phyloP scores from a whole-genome alignment of 768 basidiomycete genomes.

The Cystoderma amianthinum region DNA sequence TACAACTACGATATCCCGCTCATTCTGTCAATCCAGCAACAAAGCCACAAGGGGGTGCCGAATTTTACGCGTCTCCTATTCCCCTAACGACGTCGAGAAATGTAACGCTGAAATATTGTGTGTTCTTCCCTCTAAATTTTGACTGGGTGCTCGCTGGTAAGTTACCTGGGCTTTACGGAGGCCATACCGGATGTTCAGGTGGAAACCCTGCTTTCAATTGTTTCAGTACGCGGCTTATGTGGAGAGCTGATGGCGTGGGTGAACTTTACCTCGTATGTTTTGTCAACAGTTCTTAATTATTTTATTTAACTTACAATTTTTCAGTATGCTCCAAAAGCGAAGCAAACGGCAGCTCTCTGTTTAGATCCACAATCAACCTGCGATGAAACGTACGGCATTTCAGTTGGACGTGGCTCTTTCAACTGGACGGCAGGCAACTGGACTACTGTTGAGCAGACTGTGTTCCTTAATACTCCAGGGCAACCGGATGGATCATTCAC shows the following conservation, averaged over 20 bases:
- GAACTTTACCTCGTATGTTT: conserved; percentile 68
- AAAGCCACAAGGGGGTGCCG: conserved; percentile 61
- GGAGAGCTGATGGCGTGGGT: conserved; percentile 58
- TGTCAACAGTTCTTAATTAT: not conserved
- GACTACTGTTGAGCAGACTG: conserved; percentile 68
- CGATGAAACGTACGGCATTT: conserved; percentile 61
- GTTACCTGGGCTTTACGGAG: conserved; percentile 75
- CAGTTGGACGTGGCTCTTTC: conserved; percentile 71
- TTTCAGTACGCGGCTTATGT: conserved; percentile 86
- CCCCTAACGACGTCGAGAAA: conserved; percentile 38
- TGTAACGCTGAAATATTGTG: conserved; percentile 60
- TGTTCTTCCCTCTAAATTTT: conserved; percentile 72
- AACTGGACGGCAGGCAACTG: conserved; percentile 52
- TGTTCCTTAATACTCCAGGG: conserved; percentile 71
- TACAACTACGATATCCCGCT: conserved; percentile 65
- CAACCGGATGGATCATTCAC: conserved; percentile 56
- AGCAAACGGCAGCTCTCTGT: conserved; percentile 58
- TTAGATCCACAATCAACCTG: conserved; percentile 54
- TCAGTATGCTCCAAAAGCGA: conserved; percentile 72
- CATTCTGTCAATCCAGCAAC: conserved; percentile 63
- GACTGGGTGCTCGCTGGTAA: conserved; percentile 82
- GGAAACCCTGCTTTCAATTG: conserved; percentile 67
- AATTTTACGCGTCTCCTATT: conserved; percentile 51
- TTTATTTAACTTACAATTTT: not conserved
- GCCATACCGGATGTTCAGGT: conserved; percentile 63